Percentiles rank a stretch among this genome's conserved stretches.
Evolutionary conservation across 2,329 filamentous ascomycete genomes (phyloP).

Genomic region (Monilinia fructicola): DNA sequence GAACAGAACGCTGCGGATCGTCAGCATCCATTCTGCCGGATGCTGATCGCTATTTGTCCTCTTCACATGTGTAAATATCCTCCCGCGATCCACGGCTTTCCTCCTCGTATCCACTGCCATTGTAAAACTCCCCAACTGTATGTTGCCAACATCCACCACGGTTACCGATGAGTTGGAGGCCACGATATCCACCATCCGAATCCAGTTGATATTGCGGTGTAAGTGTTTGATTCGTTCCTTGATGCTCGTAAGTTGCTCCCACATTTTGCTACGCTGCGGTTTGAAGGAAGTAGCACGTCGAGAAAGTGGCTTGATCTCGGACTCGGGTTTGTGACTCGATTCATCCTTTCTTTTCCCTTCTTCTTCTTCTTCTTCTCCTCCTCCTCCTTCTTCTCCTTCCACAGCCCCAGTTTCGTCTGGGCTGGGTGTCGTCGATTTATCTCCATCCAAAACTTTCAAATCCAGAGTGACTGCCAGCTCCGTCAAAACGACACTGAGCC

Average conservation of each 20-base stretch:
- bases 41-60: slow-evolving; percentile 61
- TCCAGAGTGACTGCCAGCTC: slow-evolving; percentile 86
- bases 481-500: slow-evolving; percentile 85
- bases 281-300: slow-evolving; percentile 35
- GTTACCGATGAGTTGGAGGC: slow-evolving; percentile 77
- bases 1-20: slow-evolving; percentile 81
- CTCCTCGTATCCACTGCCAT: slow-evolving; percentile 86
- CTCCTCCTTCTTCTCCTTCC: slow-evolving; percentile 36
- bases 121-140: slow-evolving; percentile 82
- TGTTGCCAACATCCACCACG: slow-evolving; percentile 75
- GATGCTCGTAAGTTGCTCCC: slow-evolving; percentile 72
- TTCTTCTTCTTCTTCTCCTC: too few relatives aligned
- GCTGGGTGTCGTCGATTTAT: slow-evolving; percentile 34
- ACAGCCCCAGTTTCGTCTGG: slow-evolving; percentile 34
- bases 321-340: slow-evolving; percentile 29
- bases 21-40: slow-evolving; percentile 93
- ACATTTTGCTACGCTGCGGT: slow-evolving; percentile 65
- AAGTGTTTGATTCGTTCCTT: slow-evolving; percentile 86
- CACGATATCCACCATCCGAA: slow-evolving; percentile 85
- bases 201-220: slow-evolving; percentile 83
- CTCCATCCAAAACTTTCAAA: slow-evolving; percentile 61
- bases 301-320: slow-evolving; percentile 30
- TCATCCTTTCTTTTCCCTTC: slow-evolving; percentile 33
- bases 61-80: slow-evolving; percentile 80
- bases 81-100: slow-evolving; percentile 87